Base-by-base conservation (phyloP, 2,329 filamentous ascomycete genomes). In the Colletotrichum melonis region DNA sequence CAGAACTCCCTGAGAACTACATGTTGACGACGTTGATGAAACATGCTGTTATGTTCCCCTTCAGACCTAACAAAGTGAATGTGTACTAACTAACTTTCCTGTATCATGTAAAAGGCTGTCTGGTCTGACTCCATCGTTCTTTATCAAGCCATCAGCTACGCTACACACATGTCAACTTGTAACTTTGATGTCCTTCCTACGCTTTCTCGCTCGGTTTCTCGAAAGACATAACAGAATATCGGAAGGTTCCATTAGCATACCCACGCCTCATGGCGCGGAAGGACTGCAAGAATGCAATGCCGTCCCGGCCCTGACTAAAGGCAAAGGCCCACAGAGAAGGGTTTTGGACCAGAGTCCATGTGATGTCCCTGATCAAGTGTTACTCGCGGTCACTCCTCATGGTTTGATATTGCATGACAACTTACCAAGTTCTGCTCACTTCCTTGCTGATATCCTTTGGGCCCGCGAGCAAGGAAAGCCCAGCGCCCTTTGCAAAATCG, bases 261-360 rank as follows among this genome's bases (percentile, higher is more conserved):
- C 89, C 89, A 71, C 89, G 83, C 74, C 88, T 83, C 89, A 91
- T 91, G 7, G 89, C 89, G 19, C 89, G 84, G 81, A 91, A 91
- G 1, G 89, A 87, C 78, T 91, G 89, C 70, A 91, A 79, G 75
- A 91, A 91, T 4, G 89, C 88, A 55, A 91, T 85, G 2, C 88
- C 89, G 75, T 91, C 89, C 63, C 89, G 82, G 12, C 89, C 89
- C 76, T 91, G 89, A 26, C 88, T 87, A 55, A 91, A 85, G 5
- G 89, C 89, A 74, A 91, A 90, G 0, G 89, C 87, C 89, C 89
- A 91, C 8, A 91, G 84, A 3, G 88, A 86, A 0, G 89, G 89
- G 30, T 88, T 90, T 73, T 90, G 88, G 19, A 91, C 85, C 11
- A 91, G 82, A 8, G 85, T 84, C 89, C 89, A 91, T 19, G 88